phyloP scores from a whole-genome alignment of 305 asterid species.

The Rubia balearica region DNA sequence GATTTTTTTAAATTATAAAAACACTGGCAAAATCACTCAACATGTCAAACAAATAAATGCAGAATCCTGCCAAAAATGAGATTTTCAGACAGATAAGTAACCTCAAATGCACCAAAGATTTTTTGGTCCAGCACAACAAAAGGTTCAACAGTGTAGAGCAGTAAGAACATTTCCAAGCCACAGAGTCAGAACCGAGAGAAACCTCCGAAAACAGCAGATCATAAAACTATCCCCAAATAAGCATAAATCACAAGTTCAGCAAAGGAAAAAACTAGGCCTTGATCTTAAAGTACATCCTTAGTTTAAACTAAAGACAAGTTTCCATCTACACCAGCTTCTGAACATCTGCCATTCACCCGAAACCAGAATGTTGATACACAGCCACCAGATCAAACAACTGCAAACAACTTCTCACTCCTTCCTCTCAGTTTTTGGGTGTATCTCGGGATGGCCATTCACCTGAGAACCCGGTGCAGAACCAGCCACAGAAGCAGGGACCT shows the following conservation, averaged over 20 bases:
- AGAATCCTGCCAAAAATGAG: not conserved
- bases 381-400: not conserved
- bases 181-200: not conserved
- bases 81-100: not conserved
- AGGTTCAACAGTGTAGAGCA: not conserved
- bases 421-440: conserved; percentile 20
- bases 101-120: not conserved
- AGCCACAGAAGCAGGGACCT: conserved; percentile 24
- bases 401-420: not conserved
- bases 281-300: not conserved
- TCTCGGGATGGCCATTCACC: conserved; percentile 18
- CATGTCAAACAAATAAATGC: not conserved
- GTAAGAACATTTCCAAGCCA: not conserved
- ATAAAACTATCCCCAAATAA: no score
- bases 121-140: not conserved
- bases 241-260: no score
- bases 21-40: not conserved
- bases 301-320: not conserved
- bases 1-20: not conserved
- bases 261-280: no score
- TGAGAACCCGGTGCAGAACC: conserved; percentile 19
- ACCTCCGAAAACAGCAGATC: no score
- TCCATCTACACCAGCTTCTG: not conserved
- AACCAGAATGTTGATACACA: not conserved
- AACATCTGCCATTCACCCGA: not conserved